Percentiles rank a stretch among this genome's conserved stretches.
phyloP scores from a whole-genome alignment of 2,329 filamentous ascomycete species.

The Lomentospora prolificans region DNA sequence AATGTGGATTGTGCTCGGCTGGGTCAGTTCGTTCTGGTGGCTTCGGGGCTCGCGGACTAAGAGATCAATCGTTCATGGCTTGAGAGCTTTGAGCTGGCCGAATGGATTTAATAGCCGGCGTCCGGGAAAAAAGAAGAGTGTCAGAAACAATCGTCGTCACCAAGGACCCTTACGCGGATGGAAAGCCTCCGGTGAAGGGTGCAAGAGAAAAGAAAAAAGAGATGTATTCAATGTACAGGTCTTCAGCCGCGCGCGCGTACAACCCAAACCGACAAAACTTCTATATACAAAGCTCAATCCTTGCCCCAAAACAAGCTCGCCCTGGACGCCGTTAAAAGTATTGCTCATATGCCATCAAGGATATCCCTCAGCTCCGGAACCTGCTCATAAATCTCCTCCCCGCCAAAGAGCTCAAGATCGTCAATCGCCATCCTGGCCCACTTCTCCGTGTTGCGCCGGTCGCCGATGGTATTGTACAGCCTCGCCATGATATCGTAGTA shows the following conservation, averaged over 20 bases:
- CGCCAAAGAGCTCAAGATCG: slow-evolving; percentile 5
- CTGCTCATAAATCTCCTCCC: slow-evolving; percentile 4
- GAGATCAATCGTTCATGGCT: too few species aligned
- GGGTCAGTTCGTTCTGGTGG: too few species aligned
- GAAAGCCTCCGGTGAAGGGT: background rate
- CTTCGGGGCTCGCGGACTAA: too few species aligned
- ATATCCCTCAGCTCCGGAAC: slow-evolving; percentile 2
- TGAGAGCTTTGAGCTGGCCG: too few species aligned
- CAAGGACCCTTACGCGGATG: background rate
- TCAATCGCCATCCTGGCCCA: slow-evolving; percentile 5
- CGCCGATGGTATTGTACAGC: slow-evolving; percentile 2
- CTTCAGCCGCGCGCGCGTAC: too few species aligned
- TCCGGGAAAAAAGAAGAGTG: background rate
- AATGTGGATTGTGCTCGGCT: too few species aligned
- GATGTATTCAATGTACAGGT: background rate
- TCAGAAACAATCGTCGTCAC: background rate
- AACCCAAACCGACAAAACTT: background rate
- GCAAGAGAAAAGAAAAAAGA: background rate
- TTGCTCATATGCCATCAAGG: background rate
- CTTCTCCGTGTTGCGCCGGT: background rate
- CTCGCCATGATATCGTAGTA: slow-evolving; percentile 20
- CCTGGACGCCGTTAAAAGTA: background rate
- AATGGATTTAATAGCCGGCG: too few species aligned
- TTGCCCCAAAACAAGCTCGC: background rate
- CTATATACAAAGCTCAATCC: background rate